Evolutionary conservation across 1,284 basidiomycete genomes (phyloP).

Genomic region (Pseudozyma thailandica): DNA sequence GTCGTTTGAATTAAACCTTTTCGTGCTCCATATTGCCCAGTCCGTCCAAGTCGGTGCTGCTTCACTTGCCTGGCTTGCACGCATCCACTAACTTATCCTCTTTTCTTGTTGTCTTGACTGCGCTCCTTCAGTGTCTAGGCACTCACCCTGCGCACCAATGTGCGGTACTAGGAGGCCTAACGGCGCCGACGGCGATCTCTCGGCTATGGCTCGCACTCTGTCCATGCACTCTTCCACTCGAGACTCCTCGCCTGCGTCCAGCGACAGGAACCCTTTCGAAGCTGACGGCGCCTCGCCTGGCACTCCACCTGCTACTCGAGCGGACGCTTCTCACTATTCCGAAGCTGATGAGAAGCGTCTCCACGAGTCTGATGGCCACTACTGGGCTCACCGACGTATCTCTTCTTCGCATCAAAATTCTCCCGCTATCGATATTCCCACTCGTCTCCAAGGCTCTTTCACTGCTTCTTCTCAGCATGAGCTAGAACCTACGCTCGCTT

Average conservation of each 20-base stretch:
- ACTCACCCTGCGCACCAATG: conserved; percentile 22
- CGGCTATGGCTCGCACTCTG: conserved; percentile 24
- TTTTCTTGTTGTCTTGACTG: background rate
- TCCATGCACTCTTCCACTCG: conserved; percentile 28
- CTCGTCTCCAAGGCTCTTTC: conserved; percentile 36
- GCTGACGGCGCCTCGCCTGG: conserved; percentile 18
- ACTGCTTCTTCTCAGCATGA: conserved; percentile 39
- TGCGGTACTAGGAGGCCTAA: conserved; percentile 34
- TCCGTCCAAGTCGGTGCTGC: background rate
- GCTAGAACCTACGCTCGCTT: conserved; percentile 39
- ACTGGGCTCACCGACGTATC: conserved; percentile 50
- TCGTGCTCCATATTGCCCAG: conserved; percentile 10
- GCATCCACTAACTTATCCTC: background rate
- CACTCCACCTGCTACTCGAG: conserved; percentile 45
- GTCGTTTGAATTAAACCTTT: conserved; percentile 14
- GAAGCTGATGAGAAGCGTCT: conserved; percentile 58
- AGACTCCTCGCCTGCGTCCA: conserved; percentile 41
- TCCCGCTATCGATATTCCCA: conserved; percentile 36
- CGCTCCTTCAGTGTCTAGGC: background rate
- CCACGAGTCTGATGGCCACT: conserved; percentile 54
- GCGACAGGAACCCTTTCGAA: conserved; percentile 39
- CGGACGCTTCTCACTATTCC: conserved; percentile 51
- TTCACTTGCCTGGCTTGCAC: conserved; percentile 1
- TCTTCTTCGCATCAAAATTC: conserved; percentile 32
- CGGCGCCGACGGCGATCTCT: conserved; percentile 25